Base-by-base conservation (phyloP, 495 filamentous ascomycete genomes). In the Aeminium ludgeri region DNA sequence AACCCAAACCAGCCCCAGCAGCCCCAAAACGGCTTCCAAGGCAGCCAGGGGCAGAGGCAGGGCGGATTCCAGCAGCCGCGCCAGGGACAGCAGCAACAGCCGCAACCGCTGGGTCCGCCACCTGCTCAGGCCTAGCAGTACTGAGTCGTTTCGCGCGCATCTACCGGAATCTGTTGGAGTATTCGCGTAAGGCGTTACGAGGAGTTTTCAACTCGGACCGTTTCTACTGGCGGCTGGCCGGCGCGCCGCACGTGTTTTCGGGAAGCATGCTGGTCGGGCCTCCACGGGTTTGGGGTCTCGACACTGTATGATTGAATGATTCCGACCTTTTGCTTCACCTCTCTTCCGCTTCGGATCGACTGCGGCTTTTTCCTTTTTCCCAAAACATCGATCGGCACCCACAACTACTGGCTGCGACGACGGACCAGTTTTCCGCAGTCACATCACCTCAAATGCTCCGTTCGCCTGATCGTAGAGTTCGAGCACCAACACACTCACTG, bases 81-180 rank as follows among this genome's bases (percentile, higher is more conserved):
- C 17, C 40, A 6, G 20, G 41, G 37, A 20, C 46, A 33, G n/a
- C 41, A 40, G 25, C 41, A 36, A 15, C 40, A 38, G 29, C 45
- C 29, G 29, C 25, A 35, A 23, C 13, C 36, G 34, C 15, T 30
- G 31, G 35, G 43, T 17, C 40, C 28, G n/a, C 30, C 43, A 20
- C 37, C 42, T 3, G 42, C 46, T 45, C 46, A 49, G 30, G 46
- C 46, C 11, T 49, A 49, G 46, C 34, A 33, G 12, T 28, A 35
- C 8, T 20, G 27, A 16, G 20, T 27, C n/a, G 30, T n/a, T 16
- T 30, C 6, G 13, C 15, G n/a, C 27, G 11, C 8, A 39, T 38
- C 34, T 28, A 23, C 20, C 25, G 18, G 18, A 8, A 34, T 33
- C 15, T 48, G 40, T 48, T 29, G 38, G 19, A 32, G 20, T 30